A percentile compares a stretch with the other conserved stretches of the same genome.
Evolutionary conservation across 495 filamentous ascomycete genomes (phyloP).

Genomic region (Bathelium albidoporum): DNA sequence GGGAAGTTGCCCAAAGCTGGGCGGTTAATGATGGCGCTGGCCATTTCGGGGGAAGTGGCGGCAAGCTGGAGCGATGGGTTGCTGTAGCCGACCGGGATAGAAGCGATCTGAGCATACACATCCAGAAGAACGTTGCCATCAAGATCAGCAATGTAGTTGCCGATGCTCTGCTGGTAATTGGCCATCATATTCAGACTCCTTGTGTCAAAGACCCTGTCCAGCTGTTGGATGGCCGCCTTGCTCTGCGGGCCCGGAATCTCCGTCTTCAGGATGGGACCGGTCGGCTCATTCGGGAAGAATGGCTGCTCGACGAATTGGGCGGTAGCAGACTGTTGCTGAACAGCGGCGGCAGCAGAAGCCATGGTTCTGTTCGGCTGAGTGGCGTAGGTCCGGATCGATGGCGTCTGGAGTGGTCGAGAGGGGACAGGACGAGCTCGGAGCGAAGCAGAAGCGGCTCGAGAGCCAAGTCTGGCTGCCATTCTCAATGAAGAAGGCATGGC

Average conservation of each 20-base stretch:
- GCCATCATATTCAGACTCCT: conserved; percentile 87
- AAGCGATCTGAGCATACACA: conserved; percentile 86
- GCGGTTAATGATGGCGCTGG: conserved; percentile 76
- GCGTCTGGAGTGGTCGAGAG: neutral
- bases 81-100: conserved; percentile 95
- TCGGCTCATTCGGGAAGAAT: conserved; percentile 54
- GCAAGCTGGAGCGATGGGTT: conserved; percentile 69
- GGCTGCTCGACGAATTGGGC: conserved; percentile 19
- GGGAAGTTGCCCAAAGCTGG: conserved; percentile 97
- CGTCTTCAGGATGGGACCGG: conserved; percentile 60
- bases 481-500: neutral
- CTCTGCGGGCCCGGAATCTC: conserved; percentile 75
- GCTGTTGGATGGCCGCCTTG: conserved; percentile 56
- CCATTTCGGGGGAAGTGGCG: conserved; percentile 68
- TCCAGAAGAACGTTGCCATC: conserved; percentile 64
- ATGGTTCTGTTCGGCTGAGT: neutral
- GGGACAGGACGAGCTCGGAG: neutral
- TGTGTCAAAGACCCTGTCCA: conserved; percentile 85
- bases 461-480: neutral
- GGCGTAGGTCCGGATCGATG: neutral
- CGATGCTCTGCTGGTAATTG: conserved; percentile 60
- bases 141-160: conserved; percentile 72
- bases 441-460: neutral
- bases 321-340: neutral
- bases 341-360: neutral